These are phyloP conservation scores for Mallotus japonicus DNA, from an alignment of 441 rosid species.

Conservation along the genomic window DNA sequence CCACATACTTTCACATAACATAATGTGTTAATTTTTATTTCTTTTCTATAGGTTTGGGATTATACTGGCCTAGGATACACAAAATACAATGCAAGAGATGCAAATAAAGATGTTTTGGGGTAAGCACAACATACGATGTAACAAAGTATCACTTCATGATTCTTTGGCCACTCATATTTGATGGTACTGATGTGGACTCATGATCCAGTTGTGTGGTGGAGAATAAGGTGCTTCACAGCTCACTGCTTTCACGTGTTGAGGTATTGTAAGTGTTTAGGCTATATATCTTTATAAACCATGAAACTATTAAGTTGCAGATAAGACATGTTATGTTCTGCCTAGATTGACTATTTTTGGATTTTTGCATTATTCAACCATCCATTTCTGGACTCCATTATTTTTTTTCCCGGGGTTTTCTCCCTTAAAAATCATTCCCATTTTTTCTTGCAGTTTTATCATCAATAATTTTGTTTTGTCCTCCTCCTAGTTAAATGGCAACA, in stretches of 20 bases:
- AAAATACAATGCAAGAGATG: constrained; percentile 77
- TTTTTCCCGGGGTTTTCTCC: neutral
- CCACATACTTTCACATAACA: neutral
- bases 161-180: constrained; percentile 16
- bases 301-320: constrained; percentile 1
- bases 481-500: neutral
- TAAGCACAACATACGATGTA: constrained; percentile 30
- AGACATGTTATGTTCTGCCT: neutral
- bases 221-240: constrained; percentile 89
- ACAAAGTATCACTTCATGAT: constrained; percentile 10
- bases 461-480: neutral
- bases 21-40: constrained; percentile 1
- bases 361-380: neutral
- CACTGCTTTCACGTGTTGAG: constrained; percentile 68
- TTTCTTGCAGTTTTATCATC: neutral
- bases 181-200: constrained; percentile 28
- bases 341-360: neutral
- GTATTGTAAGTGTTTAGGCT: constrained; percentile 35
- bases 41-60: constrained; percentile 78
- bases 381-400: neutral
- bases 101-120: constrained; percentile 72
- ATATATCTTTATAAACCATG: neutral
- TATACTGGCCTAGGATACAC: constrained; percentile 91
- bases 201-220: constrained; percentile 89
- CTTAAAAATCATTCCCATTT: neutral